These are phyloP conservation scores for Ampelomyces quisqualis DNA, from an alignment of 2,329 filamentous ascomycete genomes.

Conservation along the genomic window DNA sequence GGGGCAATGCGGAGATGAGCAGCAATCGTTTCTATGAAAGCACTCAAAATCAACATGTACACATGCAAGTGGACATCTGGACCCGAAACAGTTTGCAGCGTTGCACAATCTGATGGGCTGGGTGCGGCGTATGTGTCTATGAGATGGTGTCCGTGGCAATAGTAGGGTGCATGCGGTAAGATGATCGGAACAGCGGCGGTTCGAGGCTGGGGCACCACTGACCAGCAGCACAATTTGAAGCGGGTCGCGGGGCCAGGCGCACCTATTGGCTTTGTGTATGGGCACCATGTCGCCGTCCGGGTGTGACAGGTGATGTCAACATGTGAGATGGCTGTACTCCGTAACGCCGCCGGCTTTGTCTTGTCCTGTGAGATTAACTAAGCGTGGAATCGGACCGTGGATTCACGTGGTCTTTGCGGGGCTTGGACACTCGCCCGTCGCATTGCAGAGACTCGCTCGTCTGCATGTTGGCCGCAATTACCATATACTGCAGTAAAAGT, in stretches of 20 bases:
- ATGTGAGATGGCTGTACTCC: not conserved
- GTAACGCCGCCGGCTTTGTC: not conserved
- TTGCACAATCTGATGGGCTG: not conserved
- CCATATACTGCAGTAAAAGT: constrained; percentile 7
- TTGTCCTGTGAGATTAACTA: constrained; percentile 3
- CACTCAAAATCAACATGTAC: not conserved
- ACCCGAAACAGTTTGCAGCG: not conserved
- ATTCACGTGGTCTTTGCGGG: no score
- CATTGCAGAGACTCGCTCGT: constrained; percentile 20
- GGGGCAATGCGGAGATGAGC: constrained; percentile 10
- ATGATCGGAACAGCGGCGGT: no score
- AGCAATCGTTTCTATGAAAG: no score
- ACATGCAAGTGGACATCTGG: not conserved
- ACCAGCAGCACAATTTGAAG: no score
- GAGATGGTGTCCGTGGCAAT: not conserved
- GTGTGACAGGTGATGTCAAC: not conserved
- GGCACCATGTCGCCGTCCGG: not conserved
- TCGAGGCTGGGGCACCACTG: no score
- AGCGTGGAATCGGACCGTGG: constrained; percentile 10
- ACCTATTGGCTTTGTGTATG: not conserved
- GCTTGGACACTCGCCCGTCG: no score
- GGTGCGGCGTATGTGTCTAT: not conserved
- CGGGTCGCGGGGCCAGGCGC: no score
- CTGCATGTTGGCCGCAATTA: constrained; percentile 11
- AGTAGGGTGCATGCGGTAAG: no score